phyloP scores from a whole-genome alignment of 108 stramenopile species.

The Stephanodiscus triporus region DNA sequence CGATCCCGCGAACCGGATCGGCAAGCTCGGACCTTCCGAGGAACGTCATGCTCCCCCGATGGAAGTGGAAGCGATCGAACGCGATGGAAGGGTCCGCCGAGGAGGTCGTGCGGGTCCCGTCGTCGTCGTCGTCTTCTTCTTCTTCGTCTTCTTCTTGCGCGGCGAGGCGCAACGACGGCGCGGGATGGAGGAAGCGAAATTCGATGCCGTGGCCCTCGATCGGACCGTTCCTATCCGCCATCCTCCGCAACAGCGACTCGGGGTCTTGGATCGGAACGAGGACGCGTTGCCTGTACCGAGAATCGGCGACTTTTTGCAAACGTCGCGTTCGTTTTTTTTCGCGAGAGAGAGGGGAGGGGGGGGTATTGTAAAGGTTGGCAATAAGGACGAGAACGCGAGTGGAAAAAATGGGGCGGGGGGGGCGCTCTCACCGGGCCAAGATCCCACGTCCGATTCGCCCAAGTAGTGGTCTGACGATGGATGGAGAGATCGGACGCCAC shows the following conservation, averaged over 20 bases:
- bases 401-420: not conserved
- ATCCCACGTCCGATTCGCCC: conserved; percentile 12
- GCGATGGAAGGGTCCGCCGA: not conserved
- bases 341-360: not conserved
- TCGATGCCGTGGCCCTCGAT: conserved; percentile 19
- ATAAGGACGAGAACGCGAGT: too few relatives aligned
- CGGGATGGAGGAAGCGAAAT: conserved; percentile 7
- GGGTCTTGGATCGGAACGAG: not conserved
- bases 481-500: too few relatives aligned
- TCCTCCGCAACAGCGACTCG: not conserved
- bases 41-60: conserved; percentile 58
- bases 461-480: too few relatives aligned
- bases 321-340: not conserved
- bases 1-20: not conserved
- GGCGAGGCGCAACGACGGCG: not conserved
- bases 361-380: not conserved
- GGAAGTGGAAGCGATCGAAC: conserved; percentile 50
- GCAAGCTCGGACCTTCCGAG: conserved; percentile 28
- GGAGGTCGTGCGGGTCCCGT: not conserved
- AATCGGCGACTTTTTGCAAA: not conserved
- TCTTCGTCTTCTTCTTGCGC: not conserved
- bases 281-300: conserved; percentile 11
- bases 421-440: conserved; percentile 9
- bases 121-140: not conserved
- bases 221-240: not conserved